Evolutionary conservation across 176 grass and related monocot species (phyloP), one percentile per base, ranked within the genome.

Genomic region (Eleusine indica): DNA sequence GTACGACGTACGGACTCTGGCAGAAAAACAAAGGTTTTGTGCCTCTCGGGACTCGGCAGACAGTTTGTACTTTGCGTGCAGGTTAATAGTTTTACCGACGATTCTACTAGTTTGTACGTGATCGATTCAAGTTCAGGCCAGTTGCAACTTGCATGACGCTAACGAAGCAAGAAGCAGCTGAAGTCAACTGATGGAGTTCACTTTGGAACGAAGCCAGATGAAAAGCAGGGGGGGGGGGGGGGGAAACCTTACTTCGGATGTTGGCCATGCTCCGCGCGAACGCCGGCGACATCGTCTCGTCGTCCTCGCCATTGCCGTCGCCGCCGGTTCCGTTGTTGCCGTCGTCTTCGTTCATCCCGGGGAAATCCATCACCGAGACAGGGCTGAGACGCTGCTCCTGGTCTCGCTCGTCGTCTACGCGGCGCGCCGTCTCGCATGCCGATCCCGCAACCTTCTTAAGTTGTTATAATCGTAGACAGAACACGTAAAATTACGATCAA

Each of bases 301-400:
- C 68, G 32, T 71, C 73, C 3, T 76, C 83, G 9, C 71, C 30
- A 0, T 35, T 4, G 56, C 46, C 0, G 40, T 71, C 5, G 51
- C 54, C n/a, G 22, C 49, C 6, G 25, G 47, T 65, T 29, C 52
- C 14, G 46, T 41, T 48, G 38, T 71, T 76, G 68, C 60, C 56
- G 28, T 87, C 88, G 18, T 91, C 86, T 40, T 84, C 86, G 2
- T 94, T 87, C 65, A 92, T 71, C 35, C 83, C 86, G 11, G 48
- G 94, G 74, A 97, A 94, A 53, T 94, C 94, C 94, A 97, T 92
- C 39, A 97, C 85, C 7, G 94, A 97, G 9, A 92, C 85, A 0
- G 94, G 94, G 82, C 94, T 92, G 30, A 85, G 82, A 16, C 85
- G 87, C 75, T 87, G 79, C 74, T 88, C 52, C 78, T 77, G 43